Evolutionary conservation across 441 rosid genomes (phyloP), one percentile per base, ranked within the genome.

Genomic region (Euphorbia corollata): DNA sequence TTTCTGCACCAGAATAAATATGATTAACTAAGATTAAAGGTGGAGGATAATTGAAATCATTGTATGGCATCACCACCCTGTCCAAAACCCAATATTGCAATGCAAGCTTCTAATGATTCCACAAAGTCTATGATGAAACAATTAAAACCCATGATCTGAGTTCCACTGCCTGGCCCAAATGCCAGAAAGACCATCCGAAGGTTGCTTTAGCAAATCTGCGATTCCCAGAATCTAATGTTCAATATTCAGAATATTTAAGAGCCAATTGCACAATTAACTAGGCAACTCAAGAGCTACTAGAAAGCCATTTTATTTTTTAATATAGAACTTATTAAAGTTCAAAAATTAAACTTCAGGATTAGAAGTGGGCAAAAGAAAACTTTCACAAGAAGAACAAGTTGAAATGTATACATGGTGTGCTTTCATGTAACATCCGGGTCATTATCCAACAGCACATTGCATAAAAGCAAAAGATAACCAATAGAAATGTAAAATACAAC

Each of bases 171-270:
- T 80, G 87, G 85, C 90, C 84, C 83, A 79, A 75, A 69, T 81
- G 82, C 87, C 85, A 84, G 86, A 80, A 77, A 74, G 80, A 81
- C 86, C 82, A 81, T 81, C 87, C 77, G 86, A 78, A 81, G 87
- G 82, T 68, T 76, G 84, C 90, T 84, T 90, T 82, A 84, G 88
- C 80, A 77, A 55, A 87, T 87, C 88, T 85, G 87, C 85, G 85
- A 85, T 81, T 85, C 93, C 90, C 88, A 84, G 83, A 85, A 85
- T 81, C 90, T 85, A 80, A 73, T 55, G 76, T 85, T 81, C 77
- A 85, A 79, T 84, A 82, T 73, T 82, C 83, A 74, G 75, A 73
- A 82, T 71, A 79, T 79, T 63, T 65, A 82, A 73, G 71, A 71
- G 55, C 67, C 45, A 72, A 79, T 63, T 74, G 74, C 48, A 78